Percentiles rank a stretch among this genome's conserved stretches.
These are phyloP conservation scores for Aspergillus avenaceus DNA, from an alignment of 495 filamentous ascomycete genomes.

Conservation along the genomic window DNA sequence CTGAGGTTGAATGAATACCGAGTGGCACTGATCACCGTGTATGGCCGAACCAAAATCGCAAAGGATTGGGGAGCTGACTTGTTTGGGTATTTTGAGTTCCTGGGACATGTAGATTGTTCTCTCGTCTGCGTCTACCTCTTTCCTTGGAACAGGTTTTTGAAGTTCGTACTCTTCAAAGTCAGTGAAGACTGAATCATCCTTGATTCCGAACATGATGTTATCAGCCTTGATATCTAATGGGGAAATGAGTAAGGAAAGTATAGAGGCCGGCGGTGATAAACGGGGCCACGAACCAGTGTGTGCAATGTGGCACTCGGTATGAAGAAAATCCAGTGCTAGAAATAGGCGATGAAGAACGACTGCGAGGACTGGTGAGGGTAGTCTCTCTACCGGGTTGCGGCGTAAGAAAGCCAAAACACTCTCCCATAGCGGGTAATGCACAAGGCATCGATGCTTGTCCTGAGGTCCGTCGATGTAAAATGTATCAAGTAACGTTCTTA, in stretches of 20 bases:
- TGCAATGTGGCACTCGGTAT: slow-evolving; percentile 45
- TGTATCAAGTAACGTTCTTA: slow-evolving; percentile 27
- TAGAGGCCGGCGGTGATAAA: too few relatives aligned
- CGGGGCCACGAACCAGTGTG: slow-evolving; percentile 28
- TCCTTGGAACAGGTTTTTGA: slow-evolving; percentile 24
- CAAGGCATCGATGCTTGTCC: slow-evolving; percentile 38
- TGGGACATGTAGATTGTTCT: slow-evolving; percentile 25
- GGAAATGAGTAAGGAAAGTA: too few relatives aligned
- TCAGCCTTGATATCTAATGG: slow-evolving; percentile 37
- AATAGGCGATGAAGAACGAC: slow-evolving; percentile 30
- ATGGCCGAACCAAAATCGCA: slow-evolving; percentile 30
- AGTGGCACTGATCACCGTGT: slow-evolving; percentile 8
- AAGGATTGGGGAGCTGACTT: slow-evolving; percentile 18
- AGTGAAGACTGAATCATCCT: slow-evolving; percentile 30
- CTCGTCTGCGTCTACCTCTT: slow-evolving; percentile 21
- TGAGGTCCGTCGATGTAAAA: slow-evolving; percentile 30
- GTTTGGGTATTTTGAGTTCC: slow-evolving; percentile 18
- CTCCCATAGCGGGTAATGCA: slow-evolving; percentile 41
- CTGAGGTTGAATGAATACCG: slow-evolving; percentile 29
- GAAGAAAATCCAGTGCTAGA: slow-evolving; percentile 40
- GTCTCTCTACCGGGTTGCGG: slow-evolving; percentile 24
- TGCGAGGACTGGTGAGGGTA: slow-evolving; percentile 20
- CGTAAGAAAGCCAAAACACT: slow-evolving; percentile 30
- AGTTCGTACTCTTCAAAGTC: slow-evolving; percentile 25
- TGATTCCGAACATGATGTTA: slow-evolving; percentile 34